phyloP scores from a whole-genome alignment of 495 filamentous ascomycete species.

The Monascus purpureus region DNA sequence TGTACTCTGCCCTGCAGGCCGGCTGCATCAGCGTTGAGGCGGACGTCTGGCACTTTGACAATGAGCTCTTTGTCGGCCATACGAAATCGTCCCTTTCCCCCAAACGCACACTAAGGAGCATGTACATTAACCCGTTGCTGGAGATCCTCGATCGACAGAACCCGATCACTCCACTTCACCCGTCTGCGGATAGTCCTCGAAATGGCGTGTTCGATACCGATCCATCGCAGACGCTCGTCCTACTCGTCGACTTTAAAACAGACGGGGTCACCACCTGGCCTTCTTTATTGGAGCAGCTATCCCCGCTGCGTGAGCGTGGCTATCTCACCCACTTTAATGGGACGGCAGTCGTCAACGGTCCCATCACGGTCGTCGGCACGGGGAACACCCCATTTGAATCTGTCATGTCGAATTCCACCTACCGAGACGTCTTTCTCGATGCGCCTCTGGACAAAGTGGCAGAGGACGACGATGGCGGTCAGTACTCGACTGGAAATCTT shows the following conservation, averaged over 20 bases:
- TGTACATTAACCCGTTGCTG: constrained; percentile 44
- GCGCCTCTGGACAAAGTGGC: constrained; percentile 35
- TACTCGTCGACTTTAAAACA: constrained; percentile 65
- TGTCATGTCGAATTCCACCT: constrained; percentile 29
- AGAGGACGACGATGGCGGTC: constrained; percentile 15
- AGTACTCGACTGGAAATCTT: constrained; percentile 9
- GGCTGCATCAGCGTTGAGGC: constrained; percentile 67
- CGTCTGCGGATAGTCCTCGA: constrained; percentile 6
- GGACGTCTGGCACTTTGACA: constrained; percentile 70
- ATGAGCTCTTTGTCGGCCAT: constrained; percentile 51
- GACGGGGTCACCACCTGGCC: constrained; percentile 32
- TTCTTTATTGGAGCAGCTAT: constrained; percentile 43
- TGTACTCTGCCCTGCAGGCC: constrained; percentile 48
- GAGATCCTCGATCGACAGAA: constrained; percentile 39
- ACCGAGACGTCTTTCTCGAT: constrained; percentile 51
- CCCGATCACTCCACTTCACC: constrained; percentile 20
- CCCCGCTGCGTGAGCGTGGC: constrained; percentile 49
- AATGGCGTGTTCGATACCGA: constrained; percentile 37
- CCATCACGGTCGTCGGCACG: constrained; percentile 67
- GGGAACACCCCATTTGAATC: constrained; percentile 63
- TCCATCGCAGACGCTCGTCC: constrained; percentile 42
- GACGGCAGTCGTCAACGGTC: constrained; percentile 30
- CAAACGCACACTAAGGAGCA: constrained; percentile 34
- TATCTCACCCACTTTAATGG: constrained; percentile 48
- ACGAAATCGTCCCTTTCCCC: constrained; percentile 28